These are phyloP conservation scores for Trichoderma sp. DNA, from an alignment of 2,329 filamentous ascomycete genomes.

Conservation along the genomic window DNA sequence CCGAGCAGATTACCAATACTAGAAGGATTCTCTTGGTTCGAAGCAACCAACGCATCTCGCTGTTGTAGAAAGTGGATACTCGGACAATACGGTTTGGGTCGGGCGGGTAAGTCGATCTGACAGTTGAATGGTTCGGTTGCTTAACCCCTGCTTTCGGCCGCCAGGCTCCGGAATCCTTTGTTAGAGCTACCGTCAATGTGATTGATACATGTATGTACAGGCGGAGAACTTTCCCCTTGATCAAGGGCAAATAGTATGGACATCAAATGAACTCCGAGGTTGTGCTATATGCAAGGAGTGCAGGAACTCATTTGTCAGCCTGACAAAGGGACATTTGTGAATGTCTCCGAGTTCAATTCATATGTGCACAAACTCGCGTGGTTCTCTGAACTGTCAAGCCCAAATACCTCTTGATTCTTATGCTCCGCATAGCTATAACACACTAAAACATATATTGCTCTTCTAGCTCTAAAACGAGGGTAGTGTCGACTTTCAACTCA, in stretches of 20 bases:
- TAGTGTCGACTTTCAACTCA: neutral
- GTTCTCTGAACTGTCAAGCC: neutral
- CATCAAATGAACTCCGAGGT: neutral
- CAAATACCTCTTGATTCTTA: neutral
- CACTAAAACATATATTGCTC: neutral
- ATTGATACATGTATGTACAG: neutral
- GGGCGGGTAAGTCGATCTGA: neutral
- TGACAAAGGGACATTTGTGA: no score
- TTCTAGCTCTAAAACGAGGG: neutral
- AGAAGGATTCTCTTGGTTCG: neutral
- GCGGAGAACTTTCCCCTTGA: neutral
- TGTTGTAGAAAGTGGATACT: neutral
- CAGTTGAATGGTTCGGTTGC: neutral
- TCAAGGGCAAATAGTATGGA: neutral
- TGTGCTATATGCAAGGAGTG: neutral
- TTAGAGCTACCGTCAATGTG: neutral
- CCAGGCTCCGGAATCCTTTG: neutral
- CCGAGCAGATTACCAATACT: neutral
- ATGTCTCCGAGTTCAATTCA: neutral
- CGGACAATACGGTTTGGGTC: neutral
- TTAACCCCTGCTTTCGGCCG: neutral
- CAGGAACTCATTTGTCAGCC: neutral
- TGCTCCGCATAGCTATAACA: neutral
- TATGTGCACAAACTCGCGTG: neutral
- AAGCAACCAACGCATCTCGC: neutral